These are phyloP conservation scores for Myochromella boudieri DNA, from an alignment of 768 basidiomycete species.

Conservation along the genomic window DNA sequence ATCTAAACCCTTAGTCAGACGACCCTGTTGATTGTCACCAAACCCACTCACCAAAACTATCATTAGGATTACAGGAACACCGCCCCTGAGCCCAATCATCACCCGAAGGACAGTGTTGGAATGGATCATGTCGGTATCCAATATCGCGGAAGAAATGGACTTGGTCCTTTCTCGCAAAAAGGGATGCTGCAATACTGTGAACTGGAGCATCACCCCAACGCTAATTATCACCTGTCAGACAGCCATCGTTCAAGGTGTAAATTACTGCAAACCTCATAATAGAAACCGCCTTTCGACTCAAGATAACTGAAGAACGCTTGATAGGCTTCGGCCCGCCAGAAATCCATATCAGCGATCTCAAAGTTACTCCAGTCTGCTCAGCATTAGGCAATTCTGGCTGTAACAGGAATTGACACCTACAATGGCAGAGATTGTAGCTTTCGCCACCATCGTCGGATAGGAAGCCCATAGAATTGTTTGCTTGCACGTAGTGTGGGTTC, in stretches of 20 bases:
- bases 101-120: constrained; percentile 73
- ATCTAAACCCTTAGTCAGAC: constrained; percentile 25
- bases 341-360: constrained; percentile 87
- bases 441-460: constrained; percentile 69
- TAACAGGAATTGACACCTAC: constrained; percentile 29
- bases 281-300: constrained; percentile 84
- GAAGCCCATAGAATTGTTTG: constrained; percentile 71
- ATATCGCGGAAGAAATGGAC: constrained; percentile 85
- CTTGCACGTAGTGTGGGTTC: constrained; percentile 59
- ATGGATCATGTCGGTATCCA: constrained; percentile 79
- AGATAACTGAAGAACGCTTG: constrained; percentile 80
- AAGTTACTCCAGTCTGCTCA: constrained; percentile 83
- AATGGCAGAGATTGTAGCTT: constrained; percentile 71
- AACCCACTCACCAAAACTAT: constrained; percentile 61
- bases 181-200: constrained; percentile 78
- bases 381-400: neutral
- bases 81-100: constrained; percentile 54
- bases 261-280: constrained; percentile 75
- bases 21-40: neutral
- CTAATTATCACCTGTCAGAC: constrained; percentile 29
- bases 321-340: constrained; percentile 87
- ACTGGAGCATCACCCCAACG: constrained; percentile 80
- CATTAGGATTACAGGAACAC: constrained; percentile 71
- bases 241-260: constrained; percentile 29
- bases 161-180: constrained; percentile 73